Percentiles rank a stretch among this genome's conserved stretches.
Evolutionary conservation across 208 protist species (phyloP).

Genomic region (Trypanosoma melophagium): DNA sequence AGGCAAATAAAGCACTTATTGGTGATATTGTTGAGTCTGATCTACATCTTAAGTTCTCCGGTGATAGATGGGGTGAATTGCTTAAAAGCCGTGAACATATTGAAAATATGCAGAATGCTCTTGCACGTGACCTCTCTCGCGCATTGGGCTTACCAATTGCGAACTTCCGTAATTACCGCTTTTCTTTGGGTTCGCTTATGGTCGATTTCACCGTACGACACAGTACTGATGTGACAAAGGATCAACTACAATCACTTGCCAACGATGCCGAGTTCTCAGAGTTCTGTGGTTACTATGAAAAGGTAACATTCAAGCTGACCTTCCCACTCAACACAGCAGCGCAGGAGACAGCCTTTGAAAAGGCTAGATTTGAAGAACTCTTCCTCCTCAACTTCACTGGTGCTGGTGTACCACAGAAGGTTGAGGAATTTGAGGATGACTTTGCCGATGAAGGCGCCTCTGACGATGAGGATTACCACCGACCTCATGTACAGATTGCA

Average conservation of each 20-base stretch:
- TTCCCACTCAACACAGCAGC: conserved; percentile 63
- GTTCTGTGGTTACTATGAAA: conserved; percentile 66
- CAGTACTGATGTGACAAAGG: conserved; percentile 53
- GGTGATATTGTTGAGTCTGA: conserved; percentile 50
- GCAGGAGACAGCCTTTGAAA: conserved; percentile 33
- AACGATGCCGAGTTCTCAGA: conserved; percentile 58
- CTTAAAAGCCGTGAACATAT: conserved; percentile 44
- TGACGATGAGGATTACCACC: conserved; percentile 55
- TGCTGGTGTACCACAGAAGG: conserved; percentile 44
- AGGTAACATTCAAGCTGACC: conserved; percentile 57
- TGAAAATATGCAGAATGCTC: conserved; percentile 40
- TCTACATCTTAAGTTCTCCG: conserved; percentile 61
- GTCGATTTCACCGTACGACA: conserved; percentile 74
- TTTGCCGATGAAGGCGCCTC: conserved; percentile 44
- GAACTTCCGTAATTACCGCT: conserved; percentile 37
- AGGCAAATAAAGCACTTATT: conserved; percentile 45
- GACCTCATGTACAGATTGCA: conserved; percentile 47
- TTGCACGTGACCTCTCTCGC: conserved; percentile 43
- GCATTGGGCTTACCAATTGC: conserved; percentile 43
- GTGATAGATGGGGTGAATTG: conserved; percentile 53
- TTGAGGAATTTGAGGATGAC: conserved; percentile 63
- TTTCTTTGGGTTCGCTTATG: conserved; percentile 7
- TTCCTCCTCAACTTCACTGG: conserved; percentile 47
- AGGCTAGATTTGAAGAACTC: conserved; percentile 12
- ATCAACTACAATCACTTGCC: conserved; percentile 61